Evolutionary conservation across 192 early-diverging fungal species (phyloP).

Genomic region (Phycomyces nitens): DNA sequence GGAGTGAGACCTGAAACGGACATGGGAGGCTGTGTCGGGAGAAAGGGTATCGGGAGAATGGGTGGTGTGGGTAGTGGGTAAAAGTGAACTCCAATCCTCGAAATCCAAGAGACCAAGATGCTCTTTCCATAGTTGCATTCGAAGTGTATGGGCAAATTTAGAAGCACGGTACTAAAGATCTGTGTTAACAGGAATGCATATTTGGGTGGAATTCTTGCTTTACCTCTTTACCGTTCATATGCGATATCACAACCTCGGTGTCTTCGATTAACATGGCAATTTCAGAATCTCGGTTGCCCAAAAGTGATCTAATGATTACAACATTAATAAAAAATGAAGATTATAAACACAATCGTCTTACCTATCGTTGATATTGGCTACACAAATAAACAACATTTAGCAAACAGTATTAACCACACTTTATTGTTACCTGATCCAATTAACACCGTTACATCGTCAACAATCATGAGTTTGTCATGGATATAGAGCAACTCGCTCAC

Average conservation of each 20-base stretch:
- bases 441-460: conserved; percentile 82
- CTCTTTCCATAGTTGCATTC: conserved; percentile 76
- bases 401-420: background rate
- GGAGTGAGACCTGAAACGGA: too few relatives aligned
- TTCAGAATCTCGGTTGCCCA: conserved; percentile 83
- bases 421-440: conserved; percentile 59
- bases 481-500: conserved; percentile 86
- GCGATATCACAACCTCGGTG: conserved; percentile 56
- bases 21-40: background rate
- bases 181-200: too few relatives aligned
- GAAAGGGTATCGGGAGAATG: background rate
- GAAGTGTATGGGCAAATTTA: conserved; percentile 67
- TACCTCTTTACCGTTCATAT: conserved; percentile 65
- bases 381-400: background rate
- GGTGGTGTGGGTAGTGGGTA: background rate
- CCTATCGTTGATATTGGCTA: conserved; percentile 41
- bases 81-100: conserved; percentile 25
- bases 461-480: conserved; percentile 85
- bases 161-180: conserved; percentile 55
- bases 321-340: too few relatives aligned
- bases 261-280: conserved; percentile 83
- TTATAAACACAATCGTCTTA: conserved; percentile 19
- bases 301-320: conserved; percentile 54
- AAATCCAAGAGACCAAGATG: conserved; percentile 68
- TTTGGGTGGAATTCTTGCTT: too few relatives aligned